These are phyloP conservation scores for Leccinum truebloodii DNA, from an alignment of 768 basidiomycete species.

Conservation along the genomic window DNA sequence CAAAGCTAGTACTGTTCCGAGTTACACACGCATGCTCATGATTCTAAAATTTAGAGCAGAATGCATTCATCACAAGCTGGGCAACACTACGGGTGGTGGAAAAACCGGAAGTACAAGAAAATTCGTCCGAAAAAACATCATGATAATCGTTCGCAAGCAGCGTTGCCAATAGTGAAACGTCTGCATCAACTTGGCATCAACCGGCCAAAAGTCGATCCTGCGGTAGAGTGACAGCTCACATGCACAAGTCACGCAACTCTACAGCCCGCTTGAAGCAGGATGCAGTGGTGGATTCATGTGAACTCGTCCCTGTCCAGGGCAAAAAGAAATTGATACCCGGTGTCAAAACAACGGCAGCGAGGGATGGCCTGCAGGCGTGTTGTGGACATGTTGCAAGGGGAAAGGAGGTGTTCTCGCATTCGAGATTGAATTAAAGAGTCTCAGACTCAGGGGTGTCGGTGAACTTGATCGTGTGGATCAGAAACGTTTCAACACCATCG, in stretches of 20 bases:
- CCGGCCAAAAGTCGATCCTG: constrained; percentile 6
- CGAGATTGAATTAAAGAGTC: constrained; percentile 26
- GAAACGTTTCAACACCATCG: constrained; percentile 24
- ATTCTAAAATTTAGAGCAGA: background rate
- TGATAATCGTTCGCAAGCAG: background rate
- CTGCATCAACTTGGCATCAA: background rate
- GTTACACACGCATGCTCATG: background rate
- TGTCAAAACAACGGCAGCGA: constrained; percentile 11
- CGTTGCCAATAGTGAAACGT: constrained; percentile 1
- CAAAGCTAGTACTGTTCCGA: background rate
- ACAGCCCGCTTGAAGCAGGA: constrained; percentile 13
- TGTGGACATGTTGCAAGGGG: constrained; percentile 20
- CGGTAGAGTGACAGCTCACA: constrained; percentile 5
- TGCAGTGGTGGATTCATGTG: background rate
- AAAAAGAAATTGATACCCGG: constrained; percentile 8
- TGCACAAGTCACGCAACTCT: constrained; percentile 1
- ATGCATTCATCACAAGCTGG: background rate
- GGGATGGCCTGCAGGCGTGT: constrained; percentile 13
- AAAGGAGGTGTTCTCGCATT: constrained; percentile 19
- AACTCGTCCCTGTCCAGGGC: constrained; percentile 3
- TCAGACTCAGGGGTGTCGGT: constrained; percentile 23
- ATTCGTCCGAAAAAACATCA: background rate
- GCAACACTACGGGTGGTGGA: constrained; percentile 2
- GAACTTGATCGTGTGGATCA: constrained; percentile 22
- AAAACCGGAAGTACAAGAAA: background rate